Percentiles rank a stretch among this genome's conserved stretches.
Evolutionary conservation across 306 rosid species (phyloP).

Genomic region (Oemleria cerasiformis): DNA sequence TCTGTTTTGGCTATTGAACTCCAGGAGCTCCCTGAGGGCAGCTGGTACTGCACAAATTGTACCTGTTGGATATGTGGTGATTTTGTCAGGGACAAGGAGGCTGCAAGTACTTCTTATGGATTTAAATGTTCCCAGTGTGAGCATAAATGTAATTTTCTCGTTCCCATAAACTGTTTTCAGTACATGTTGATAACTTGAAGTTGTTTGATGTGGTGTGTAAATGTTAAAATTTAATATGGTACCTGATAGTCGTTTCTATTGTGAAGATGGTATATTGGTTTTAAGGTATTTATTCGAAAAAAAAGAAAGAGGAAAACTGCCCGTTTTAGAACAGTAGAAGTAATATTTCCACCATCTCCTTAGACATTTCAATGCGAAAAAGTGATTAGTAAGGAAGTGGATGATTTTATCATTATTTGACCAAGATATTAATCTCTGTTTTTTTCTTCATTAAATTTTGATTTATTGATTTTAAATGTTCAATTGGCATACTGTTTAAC

Average conservation of each 20-base stretch:
- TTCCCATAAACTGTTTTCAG: conserved; percentile 15
- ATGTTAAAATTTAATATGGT: conserved; percentile 1
- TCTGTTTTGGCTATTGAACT: conserved; percentile 26
- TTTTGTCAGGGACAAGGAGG: conserved; percentile 61
- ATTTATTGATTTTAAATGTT: background rate
- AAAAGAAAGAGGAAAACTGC: background rate
- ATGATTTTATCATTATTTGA: background rate
- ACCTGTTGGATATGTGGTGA: conserved; percentile 82
- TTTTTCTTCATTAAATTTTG: background rate
- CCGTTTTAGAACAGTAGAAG: background rate
- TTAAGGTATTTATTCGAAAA: background rate
- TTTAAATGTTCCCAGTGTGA: conserved; percentile 88
- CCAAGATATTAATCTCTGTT: background rate
- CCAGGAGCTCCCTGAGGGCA: conserved; percentile 96
- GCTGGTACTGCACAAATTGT: conserved; percentile 91
- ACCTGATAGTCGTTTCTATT: background rate
- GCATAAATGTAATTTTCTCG: conserved; percentile 66
- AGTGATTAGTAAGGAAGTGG: background rate
- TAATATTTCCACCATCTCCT: background rate
- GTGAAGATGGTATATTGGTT: background rate
- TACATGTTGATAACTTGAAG: conserved; percentile 16
- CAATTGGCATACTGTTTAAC: conserved; percentile 12
- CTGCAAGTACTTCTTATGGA: conserved; percentile 50
- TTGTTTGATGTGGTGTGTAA: background rate
- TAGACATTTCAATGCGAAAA: background rate